A percentile compares a stretch with the other conserved stretches of the same genome.
Evolutionary conservation across 2,329 filamentous ascomycete genomes (phyloP).

Genomic region (Stachybotrys echinatus): DNA sequence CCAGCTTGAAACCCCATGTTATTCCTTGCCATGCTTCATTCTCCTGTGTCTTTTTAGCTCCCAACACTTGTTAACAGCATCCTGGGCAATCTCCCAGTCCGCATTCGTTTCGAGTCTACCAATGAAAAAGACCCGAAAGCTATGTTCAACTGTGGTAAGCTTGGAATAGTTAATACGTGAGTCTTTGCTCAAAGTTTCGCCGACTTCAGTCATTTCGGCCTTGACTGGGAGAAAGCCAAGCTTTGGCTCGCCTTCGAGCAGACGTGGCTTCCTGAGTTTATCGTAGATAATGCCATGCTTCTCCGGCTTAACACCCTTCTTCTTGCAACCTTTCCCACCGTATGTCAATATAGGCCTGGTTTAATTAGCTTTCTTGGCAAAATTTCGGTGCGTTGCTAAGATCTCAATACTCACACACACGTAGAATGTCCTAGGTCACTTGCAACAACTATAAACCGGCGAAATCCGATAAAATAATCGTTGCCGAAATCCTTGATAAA

Average conservation of each 20-base stretch:
- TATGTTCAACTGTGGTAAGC: conserved; percentile 51
- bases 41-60: conserved; percentile 33
- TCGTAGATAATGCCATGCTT: conserved; percentile 51
- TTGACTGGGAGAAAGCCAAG: conserved; percentile 43
- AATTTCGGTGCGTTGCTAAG: not conserved
- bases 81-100: conserved; percentile 33
- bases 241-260: conserved; percentile 34
- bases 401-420: conserved; percentile 43
- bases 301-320: conserved; percentile 44
- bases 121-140: conserved; percentile 51
- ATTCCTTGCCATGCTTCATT: too few relatives aligned
- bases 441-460: conserved; percentile 49
- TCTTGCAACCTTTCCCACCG: conserved; percentile 44
- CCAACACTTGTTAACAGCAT: conserved; percentile 47
- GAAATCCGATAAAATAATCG: conserved; percentile 42
- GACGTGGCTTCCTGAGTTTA: conserved; percentile 20
- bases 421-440: conserved; percentile 47
- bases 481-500: too few relatives aligned
- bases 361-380: too few relatives aligned
- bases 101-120: conserved; percentile 32
- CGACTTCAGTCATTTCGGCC: conserved; percentile 34
- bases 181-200: conserved; percentile 40
- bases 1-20: too few relatives aligned
- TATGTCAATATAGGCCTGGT: conserved; percentile 52
- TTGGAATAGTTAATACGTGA: conserved; percentile 57